These are phyloP conservation scores for Bassia scoparia DNA, from an alignment of 148 eudicot genomes.

Conservation along the genomic window DNA sequence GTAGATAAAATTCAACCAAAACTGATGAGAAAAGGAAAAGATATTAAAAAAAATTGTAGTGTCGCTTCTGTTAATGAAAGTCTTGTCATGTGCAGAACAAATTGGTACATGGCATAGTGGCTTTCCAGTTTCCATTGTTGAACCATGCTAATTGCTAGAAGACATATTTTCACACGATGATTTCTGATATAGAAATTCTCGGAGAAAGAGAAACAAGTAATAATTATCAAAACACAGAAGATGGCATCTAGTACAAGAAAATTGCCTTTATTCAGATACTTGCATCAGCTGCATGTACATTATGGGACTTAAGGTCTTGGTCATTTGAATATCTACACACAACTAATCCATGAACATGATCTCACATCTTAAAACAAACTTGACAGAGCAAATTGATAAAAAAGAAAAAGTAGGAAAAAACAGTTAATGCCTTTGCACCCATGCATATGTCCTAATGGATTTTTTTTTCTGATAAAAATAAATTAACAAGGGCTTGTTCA, in stretches of 20 bases:
- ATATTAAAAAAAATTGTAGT: neutral
- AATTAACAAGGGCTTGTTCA: too few species aligned
- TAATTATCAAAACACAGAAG: neutral
- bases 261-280: neutral
- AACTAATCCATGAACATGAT: neutral
- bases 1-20: slow-evolving; percentile 19
- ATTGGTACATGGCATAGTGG: neutral
- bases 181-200: neutral
- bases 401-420: too few species aligned
- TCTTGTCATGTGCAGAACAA: neutral
- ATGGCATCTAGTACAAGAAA: neutral
- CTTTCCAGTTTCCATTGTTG: neutral
- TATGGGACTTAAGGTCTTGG: neutral
- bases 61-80: neutral
- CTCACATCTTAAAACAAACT: neutral
- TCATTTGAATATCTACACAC: neutral
- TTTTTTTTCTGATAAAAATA: too few species aligned
- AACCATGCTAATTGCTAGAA: neutral
- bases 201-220: neutral
- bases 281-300: neutral
- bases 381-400: too few species aligned
- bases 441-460: too few species aligned
- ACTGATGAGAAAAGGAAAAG: neutral
- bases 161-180: neutral
- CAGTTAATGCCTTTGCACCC: too few species aligned